These are phyloP conservation scores for Huntiella abstrusa DNA, from an alignment of 2,329 filamentous ascomycete genomes.

Conservation along the genomic window DNA sequence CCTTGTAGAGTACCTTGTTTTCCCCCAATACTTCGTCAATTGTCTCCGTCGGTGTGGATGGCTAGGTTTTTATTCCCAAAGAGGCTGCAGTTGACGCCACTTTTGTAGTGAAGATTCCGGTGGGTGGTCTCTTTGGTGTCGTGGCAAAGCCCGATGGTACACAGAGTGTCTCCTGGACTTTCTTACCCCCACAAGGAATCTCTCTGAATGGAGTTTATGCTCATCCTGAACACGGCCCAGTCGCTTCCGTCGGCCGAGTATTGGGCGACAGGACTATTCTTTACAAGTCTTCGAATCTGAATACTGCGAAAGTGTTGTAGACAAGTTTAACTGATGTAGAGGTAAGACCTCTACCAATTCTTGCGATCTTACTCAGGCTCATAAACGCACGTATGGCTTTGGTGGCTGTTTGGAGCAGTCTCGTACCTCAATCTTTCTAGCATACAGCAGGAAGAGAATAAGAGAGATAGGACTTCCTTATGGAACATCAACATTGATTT, in stretches of 20 bases:
- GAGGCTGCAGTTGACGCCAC: constrained; percentile 33
- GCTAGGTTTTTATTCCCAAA: constrained; percentile 23
- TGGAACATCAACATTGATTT: too few species aligned
- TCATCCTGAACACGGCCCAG: constrained; percentile 58
- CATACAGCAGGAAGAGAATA: too few species aligned
- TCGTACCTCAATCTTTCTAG: too few species aligned
- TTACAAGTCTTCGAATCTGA: constrained; percentile 93
- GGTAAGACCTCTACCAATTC: too few species aligned
- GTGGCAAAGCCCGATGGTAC: constrained; percentile 27
- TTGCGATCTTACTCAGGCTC: too few species aligned
- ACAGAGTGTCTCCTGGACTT: constrained; percentile 45
- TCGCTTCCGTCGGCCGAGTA: constrained; percentile 88
- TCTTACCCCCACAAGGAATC: constrained; percentile 46
- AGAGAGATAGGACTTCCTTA: too few species aligned
- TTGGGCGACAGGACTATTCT: constrained; percentile 80
- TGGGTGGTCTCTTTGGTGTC: constrained; percentile 35
- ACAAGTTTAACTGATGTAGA: constrained; percentile 16
- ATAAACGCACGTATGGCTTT: too few species aligned
- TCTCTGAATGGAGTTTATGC: constrained; percentile 49
- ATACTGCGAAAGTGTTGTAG: constrained; percentile 46
- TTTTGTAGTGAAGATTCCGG: constrained; percentile 31
- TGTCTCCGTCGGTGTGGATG: constrained; percentile 32
- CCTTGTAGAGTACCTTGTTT: constrained; percentile 25
- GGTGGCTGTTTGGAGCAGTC: too few species aligned
- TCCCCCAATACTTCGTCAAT: constrained; percentile 37